phyloP scores from a whole-genome alignment of 2,329 filamentous ascomycete species.

The Zarea fungicola region DNA sequence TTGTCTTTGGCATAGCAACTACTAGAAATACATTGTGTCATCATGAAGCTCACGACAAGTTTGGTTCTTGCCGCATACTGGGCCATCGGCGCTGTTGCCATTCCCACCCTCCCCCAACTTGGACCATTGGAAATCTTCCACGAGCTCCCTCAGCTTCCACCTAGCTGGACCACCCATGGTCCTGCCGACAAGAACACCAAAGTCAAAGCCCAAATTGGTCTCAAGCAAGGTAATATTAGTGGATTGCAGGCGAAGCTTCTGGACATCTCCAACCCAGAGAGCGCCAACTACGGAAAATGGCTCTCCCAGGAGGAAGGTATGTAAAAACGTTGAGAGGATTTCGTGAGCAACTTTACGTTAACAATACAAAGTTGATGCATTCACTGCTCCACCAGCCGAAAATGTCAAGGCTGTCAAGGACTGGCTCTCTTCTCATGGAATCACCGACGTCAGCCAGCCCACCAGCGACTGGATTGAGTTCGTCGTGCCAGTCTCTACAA shows the following conservation, averaged over 20 bases:
- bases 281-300: slow-evolving; percentile 23
- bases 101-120: neutral
- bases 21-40: too few species aligned
- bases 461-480: slow-evolving; percentile 11
- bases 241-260: slow-evolving; percentile 20
- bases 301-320: slow-evolving; percentile 19
- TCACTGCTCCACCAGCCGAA: slow-evolving; percentile 20
- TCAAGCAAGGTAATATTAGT: slow-evolving; percentile 19
- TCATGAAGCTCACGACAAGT: too few species aligned
- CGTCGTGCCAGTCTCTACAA: slow-evolving; percentile 1
- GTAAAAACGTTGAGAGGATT: too few species aligned
- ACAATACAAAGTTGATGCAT: slow-evolving; percentile 19
- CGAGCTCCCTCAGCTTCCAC: neutral
- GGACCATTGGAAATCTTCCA: neutral
- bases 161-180: neutral
- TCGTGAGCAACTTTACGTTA: too few species aligned
- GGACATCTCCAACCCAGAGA: slow-evolving; percentile 21
- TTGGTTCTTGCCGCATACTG: neutral
- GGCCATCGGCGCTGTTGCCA: neutral
- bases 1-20: too few species aligned
- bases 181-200: neutral
- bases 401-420: slow-evolving; percentile 18
- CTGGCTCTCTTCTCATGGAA: slow-evolving; percentile 18
- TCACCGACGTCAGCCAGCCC: slow-evolving; percentile 3
- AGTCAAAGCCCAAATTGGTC: slow-evolving; percentile 11